Evolutionary conservation across 805 yeast species (phyloP).

Genomic region (Blastobotrys terrestris): DNA sequence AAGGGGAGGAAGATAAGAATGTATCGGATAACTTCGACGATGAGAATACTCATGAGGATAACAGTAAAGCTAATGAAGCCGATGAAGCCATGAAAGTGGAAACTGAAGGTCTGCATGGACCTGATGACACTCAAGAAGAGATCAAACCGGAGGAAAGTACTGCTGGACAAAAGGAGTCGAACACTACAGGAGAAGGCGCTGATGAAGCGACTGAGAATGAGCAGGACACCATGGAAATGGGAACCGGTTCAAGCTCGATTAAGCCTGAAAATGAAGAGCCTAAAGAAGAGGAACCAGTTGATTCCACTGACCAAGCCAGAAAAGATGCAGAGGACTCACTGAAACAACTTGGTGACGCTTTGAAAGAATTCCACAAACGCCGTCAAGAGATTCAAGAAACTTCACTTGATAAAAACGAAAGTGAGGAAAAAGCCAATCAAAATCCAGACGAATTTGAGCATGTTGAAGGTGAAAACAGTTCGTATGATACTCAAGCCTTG

Average conservation of each 20-base stretch:
- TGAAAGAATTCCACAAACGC: conserved; percentile 87
- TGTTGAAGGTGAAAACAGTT: conserved; percentile 50
- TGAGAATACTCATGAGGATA: conserved; percentile 27
- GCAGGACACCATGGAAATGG: conserved; percentile 74
- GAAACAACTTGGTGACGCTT: conserved; percentile 83
- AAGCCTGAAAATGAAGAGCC: conserved; percentile 87
- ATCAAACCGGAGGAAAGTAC: conserved; percentile 31
- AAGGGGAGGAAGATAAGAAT: conserved; percentile 26
- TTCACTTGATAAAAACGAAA: conserved; percentile 37
- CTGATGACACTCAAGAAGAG: conserved; percentile 63
- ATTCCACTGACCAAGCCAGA: conserved; percentile 47
- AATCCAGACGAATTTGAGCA: conserved; percentile 71
- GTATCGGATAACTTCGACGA: conserved; percentile 26
- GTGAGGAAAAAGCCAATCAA: conserved; percentile 32
- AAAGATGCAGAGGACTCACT: conserved; percentile 49
- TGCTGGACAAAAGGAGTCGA: conserved; percentile 29
- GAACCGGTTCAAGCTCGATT: conserved; percentile 81
- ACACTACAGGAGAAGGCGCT: conserved; percentile 47
- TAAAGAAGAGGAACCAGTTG: conserved; percentile 43
- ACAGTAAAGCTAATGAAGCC: conserved; percentile 24
- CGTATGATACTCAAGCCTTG: conserved; percentile 80
- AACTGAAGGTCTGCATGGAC: conserved; percentile 66
- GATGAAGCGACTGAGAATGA: conserved; percentile 73
- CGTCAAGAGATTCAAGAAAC: conserved; percentile 81
- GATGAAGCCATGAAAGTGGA: conserved; percentile 37